Conservation (phyloP, 1,139 yeast genomes). For the Casaregolazyma lundiana region DNA sequence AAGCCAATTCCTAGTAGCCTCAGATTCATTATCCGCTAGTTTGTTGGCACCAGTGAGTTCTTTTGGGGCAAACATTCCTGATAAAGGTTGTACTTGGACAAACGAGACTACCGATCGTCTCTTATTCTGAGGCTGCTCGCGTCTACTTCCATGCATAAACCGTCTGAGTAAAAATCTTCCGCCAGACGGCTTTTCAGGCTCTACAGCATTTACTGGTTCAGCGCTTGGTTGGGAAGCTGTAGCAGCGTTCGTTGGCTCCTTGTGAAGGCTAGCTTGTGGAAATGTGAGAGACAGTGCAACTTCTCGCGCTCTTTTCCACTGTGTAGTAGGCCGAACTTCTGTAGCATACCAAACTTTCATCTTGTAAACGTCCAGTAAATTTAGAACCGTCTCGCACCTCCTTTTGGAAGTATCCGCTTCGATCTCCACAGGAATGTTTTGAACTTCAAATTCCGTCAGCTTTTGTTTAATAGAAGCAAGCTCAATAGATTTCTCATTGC, state of each 20-base stretch:
- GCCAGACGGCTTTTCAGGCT: slow-evolving; percentile 3
- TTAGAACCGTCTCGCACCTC: slow-evolving; percentile 18
- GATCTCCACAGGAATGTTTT: slow-evolving; percentile 22
- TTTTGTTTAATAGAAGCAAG: slow-evolving; percentile 17
- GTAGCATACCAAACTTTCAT: slow-evolving; percentile 33
- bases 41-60: slow-evolving; percentile 31
- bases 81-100: slow-evolving; percentile 3
- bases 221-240: slow-evolving; percentile 4
- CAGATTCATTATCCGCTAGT: slow-evolving; percentile 35
- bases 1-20: slow-evolving; percentile 31
- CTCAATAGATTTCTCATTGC: slow-evolving; percentile 19
- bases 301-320: slow-evolving; percentile 31
- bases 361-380: slow-evolving; percentile 20
- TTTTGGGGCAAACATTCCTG: slow-evolving; percentile 31
- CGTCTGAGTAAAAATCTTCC: slow-evolving; percentile 28
- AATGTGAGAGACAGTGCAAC: slow-evolving; percentile 25
- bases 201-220: slow-evolving; percentile 2
- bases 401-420: slow-evolving; percentile 19
- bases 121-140: slow-evolving; percentile 25
- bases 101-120: slow-evolving; percentile 27
- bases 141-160: slow-evolving; percentile 21
- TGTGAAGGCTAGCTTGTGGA: slow-evolving; percentile 13
- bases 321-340: slow-evolving; percentile 29
- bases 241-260: slow-evolving; percentile 5
- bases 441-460: slow-evolving; percentile 19